Evolutionary conservation across 169 alveolate species (phyloP).

Genomic region (Sarcocystis neurona): DNA sequence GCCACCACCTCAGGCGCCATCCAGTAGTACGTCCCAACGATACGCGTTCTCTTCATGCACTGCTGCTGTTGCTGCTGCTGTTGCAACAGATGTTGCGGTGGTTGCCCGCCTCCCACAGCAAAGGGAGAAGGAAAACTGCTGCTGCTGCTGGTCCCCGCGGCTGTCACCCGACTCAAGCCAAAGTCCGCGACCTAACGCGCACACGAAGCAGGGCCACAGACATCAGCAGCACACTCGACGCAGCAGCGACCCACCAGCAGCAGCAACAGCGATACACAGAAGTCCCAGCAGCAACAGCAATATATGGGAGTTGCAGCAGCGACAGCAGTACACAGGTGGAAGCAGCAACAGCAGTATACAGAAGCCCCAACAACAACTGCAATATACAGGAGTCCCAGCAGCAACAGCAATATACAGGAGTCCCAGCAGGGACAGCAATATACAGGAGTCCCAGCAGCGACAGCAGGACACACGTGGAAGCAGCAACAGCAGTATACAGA

Average conservation of each 20-base stretch:
- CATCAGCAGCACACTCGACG: not conserved
- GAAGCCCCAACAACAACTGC: not conserved
- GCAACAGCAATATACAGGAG: too few species aligned
- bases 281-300: not conserved
- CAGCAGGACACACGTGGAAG: not conserved
- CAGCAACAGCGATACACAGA: not conserved
- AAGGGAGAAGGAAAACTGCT: constrained; percentile 73
- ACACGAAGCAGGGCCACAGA: not conserved
- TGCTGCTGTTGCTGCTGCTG: constrained; percentile 29
- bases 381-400: not conserved
- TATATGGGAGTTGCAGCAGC: not conserved
- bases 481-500: not conserved
- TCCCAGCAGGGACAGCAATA: too few species aligned
- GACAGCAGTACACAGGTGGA: not conserved
- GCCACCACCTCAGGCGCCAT: constrained; percentile 90
- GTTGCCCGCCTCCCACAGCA: not conserved
- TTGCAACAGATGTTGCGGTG: not conserved
- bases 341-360: not conserved
- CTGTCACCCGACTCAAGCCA: constrained; percentile 62
- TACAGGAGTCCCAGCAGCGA: too few species aligned
- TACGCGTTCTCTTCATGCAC: constrained; percentile 30
- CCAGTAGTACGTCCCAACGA: constrained; percentile 88
- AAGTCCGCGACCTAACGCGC: constrained; percentile 57
- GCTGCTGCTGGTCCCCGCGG: constrained; percentile 93
- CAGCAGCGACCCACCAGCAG: not conserved